Conservation (phyloP, 371 early-diverging fungal species). For the Rozella allomycis region DNA sequence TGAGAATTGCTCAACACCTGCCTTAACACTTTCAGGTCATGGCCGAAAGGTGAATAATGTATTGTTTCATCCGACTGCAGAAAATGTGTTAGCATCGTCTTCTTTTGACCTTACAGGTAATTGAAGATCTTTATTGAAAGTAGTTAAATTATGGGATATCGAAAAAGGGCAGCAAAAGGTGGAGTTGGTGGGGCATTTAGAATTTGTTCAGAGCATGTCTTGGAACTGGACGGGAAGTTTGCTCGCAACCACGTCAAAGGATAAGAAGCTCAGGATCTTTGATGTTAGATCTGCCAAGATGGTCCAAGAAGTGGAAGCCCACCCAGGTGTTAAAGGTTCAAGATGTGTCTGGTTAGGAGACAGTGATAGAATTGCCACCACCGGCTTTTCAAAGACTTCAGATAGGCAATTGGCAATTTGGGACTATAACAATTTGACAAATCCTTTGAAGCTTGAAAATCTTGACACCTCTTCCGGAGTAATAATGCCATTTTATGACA, state of each 20-base stretch:
- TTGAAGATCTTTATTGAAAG: slow-evolving; percentile 9
- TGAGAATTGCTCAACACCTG: slow-evolving; percentile 7
- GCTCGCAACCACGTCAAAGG: slow-evolving; percentile 79
- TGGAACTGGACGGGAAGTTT: slow-evolving; percentile 74
- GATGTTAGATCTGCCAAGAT: slow-evolving; percentile 67
- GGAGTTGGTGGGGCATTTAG: slow-evolving; percentile 70
- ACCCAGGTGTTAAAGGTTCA: slow-evolving; percentile 87
- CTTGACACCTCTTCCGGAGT: slow-evolving; percentile 85
- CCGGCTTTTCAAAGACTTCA: slow-evolving; percentile 76
- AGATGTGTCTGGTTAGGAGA: slow-evolving; percentile 80
- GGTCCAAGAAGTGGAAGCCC: slow-evolving; percentile 57
- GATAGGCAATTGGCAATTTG: slow-evolving; percentile 81
- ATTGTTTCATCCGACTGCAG: slow-evolving; percentile 83
- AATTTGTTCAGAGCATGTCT: slow-evolving; percentile 68
- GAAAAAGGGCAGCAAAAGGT: slow-evolving; percentile 62
- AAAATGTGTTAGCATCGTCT: slow-evolving; percentile 70
- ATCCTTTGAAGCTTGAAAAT: slow-evolving; percentile 50
- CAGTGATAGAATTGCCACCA: slow-evolving; percentile 54
- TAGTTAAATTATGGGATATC: slow-evolving; percentile 92
- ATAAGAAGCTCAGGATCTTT: slow-evolving; percentile 79
- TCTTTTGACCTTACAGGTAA: slow-evolving; percentile 51
- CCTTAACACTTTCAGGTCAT: slow-evolving; percentile 2
- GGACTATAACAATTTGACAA: slow-evolving; percentile 46
- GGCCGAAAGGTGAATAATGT: slow-evolving; percentile 82
- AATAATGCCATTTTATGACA: slow-evolving; percentile 86